A percentile compares a stretch with the other conserved stretches of the same genome.
These are phyloP conservation scores for Orobanche coerulescens DNA, from an alignment of 257 asterid genomes.

Conservation along the genomic window DNA sequence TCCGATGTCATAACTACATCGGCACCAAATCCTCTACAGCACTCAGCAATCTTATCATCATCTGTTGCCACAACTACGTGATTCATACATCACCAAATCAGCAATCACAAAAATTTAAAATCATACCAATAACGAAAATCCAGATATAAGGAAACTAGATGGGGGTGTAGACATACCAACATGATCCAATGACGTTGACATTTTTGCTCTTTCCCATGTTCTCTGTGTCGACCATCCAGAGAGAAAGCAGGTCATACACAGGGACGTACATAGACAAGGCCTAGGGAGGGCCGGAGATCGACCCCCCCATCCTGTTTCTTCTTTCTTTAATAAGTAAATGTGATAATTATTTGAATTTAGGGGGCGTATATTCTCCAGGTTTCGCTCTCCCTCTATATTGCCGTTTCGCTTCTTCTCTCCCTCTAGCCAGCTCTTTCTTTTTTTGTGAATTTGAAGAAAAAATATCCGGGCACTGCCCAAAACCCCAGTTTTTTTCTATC, in stretches of 20 bases:
- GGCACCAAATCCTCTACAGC: constrained; percentile 87
- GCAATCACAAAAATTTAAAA: neutral
- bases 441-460: too few relatives aligned
- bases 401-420: too few relatives aligned
- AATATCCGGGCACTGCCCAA: too few relatives aligned
- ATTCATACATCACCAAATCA: constrained; percentile 13
- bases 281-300: too few relatives aligned
- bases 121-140: neutral
- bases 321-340: too few relatives aligned
- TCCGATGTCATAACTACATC: constrained; percentile 85
- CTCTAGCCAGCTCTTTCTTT: too few relatives aligned
- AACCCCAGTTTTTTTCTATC: too few relatives aligned
- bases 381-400: too few relatives aligned
- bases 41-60: constrained; percentile 80
- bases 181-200: constrained; percentile 68
- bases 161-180: constrained; percentile 37
- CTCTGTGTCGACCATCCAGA: constrained; percentile 46
- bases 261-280: too few relatives aligned
- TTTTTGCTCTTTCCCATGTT: constrained; percentile 87
- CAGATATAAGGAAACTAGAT: neutral
- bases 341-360: too few relatives aligned
- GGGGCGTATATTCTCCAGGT: too few relatives aligned
- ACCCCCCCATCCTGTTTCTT: too few relatives aligned
- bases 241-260: neutral
- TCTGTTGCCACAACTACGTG: constrained; percentile 81